These are phyloP conservation scores for Globisporangium acanthophoron DNA, from an alignment of 352 stramenopile species.

Conservation along the genomic window DNA sequence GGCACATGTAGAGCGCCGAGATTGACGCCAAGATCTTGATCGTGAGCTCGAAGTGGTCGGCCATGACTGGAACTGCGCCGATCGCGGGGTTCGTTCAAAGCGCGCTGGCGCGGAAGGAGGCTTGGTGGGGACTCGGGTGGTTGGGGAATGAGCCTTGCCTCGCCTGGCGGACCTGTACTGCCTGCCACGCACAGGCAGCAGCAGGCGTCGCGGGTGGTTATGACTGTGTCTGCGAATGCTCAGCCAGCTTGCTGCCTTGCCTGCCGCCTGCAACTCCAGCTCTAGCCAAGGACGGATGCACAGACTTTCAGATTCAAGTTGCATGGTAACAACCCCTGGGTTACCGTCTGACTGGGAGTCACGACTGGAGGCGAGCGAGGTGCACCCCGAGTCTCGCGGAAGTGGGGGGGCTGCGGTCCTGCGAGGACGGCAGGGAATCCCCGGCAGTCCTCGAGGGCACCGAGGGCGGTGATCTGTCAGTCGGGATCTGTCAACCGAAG, in stretches of 20 bases:
- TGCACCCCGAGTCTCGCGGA: neutral
- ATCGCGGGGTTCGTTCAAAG: neutral
- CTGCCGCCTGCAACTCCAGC: neutral
- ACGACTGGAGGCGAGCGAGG: neutral
- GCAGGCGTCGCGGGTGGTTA: too few species aligned
- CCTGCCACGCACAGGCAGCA: too few species aligned
- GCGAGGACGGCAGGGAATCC: neutral
- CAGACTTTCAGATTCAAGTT: neutral
- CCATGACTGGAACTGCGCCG: conserved; percentile 2
- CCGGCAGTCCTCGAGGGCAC: neutral
- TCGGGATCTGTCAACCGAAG: neutral
- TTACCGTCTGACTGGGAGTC: neutral
- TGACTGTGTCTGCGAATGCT: too few species aligned
- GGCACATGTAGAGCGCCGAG: conserved; percentile 69
- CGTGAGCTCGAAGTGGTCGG: conserved; percentile 30
- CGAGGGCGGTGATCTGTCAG: neutral
- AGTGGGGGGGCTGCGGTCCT: neutral
- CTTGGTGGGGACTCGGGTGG: too few species aligned
- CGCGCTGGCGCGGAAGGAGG: neutral
- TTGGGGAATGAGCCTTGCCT: neutral
- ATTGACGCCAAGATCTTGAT: conserved; percentile 59
- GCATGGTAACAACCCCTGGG: neutral
- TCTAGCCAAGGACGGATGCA: neutral
- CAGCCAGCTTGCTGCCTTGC: too few species aligned
- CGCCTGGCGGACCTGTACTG: too few species aligned